Evolutionary conservation across 2,329 filamentous ascomycete genomes (phyloP), one percentile per base, ranked within the genome.

Genomic region (Aureobasidium sp.): DNA sequence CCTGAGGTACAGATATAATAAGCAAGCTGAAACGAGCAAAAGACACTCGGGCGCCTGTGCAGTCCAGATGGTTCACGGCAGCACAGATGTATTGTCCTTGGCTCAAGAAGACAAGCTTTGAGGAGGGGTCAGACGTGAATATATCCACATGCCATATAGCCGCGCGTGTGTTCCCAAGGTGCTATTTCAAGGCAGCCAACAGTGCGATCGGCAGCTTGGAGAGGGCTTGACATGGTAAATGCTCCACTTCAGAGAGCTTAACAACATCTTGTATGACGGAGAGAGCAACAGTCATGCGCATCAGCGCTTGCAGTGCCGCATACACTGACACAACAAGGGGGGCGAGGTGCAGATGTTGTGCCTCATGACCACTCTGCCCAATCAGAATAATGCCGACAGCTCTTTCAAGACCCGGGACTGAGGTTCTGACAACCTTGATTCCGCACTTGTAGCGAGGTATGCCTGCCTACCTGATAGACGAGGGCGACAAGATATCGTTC

Each of bases 301-400:
- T 57, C 40, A 43, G 51, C 51, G 51, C 51, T 55, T 55, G 51
- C 38, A 19, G n/a, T 35, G 51, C 51, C 51, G 51, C 25, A 57
- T 15, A 19, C 29, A 25, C 35, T 10, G 42, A 13, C 21, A 46
- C 17, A 21, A 37, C 40, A 57, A 37, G 42, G 31, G 9, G 27
- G 27, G 6, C 1, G 19, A n/a, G n/a, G 21, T 54, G 50, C 37
- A 54, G 21, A 54, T 42, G 35, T 40, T 35, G 50, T 54, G 35
- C 35, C 31, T n/a, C 33, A 3, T 27, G 33, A 54, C 23, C 47
- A 25, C 37, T 17, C 50, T 25, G 31, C 27, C 50, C 50, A 54
- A 42, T 54, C 50, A 54, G 31, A 51, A 35, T 27, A 40, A 19
- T 21, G 23, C 23, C 31, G 21, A 35, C 13, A 25, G 4, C 9